These are phyloP conservation scores for Isatis lusitanica DNA, from an alignment of 441 rosid genomes.

Conservation along the genomic window DNA sequence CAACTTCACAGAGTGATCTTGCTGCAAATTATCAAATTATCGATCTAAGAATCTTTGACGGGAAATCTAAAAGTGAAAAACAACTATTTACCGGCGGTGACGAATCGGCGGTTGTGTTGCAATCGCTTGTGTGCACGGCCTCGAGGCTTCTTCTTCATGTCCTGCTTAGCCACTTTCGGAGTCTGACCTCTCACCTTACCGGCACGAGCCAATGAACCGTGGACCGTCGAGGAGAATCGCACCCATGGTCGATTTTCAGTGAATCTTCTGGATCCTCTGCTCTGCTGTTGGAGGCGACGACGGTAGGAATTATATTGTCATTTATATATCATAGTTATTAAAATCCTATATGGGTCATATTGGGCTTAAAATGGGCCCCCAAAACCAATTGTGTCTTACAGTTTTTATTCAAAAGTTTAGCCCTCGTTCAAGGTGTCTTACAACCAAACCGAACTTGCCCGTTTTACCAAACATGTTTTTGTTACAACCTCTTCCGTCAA, in stretches of 20 bases:
- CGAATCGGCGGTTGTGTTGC: slow-evolving; percentile 57
- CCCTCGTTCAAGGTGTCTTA: neutral
- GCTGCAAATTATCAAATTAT: no score
- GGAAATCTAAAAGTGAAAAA: no score
- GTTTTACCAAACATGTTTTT: no score
- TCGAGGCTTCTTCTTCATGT: slow-evolving; percentile 60
- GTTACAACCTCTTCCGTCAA: no score
- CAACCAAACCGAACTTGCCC: neutral
- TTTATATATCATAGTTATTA: neutral
- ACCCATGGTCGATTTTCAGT: slow-evolving; percentile 10
- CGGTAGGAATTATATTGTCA: neutral
- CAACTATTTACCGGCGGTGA: slow-evolving; percentile 46
- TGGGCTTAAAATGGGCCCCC: slow-evolving; percentile 7
- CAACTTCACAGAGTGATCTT: no score
- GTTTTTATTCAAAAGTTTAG: no score
- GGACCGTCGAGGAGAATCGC: slow-evolving; percentile 33
- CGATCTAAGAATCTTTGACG: no score
- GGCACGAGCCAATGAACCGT: slow-evolving; percentile 67
- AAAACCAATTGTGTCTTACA: neutral
- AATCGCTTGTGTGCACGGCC: slow-evolving; percentile 56
- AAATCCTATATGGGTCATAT: neutral
- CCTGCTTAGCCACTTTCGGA: slow-evolving; percentile 58
- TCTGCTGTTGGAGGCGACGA: slow-evolving; percentile 1
- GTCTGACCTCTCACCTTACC: slow-evolving; percentile 63
- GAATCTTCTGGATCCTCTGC: slow-evolving; percentile 1